Evolutionary conservation across 1,284 basidiomycete species (phyloP).

Genomic region (Tilletia horrida): DNA sequence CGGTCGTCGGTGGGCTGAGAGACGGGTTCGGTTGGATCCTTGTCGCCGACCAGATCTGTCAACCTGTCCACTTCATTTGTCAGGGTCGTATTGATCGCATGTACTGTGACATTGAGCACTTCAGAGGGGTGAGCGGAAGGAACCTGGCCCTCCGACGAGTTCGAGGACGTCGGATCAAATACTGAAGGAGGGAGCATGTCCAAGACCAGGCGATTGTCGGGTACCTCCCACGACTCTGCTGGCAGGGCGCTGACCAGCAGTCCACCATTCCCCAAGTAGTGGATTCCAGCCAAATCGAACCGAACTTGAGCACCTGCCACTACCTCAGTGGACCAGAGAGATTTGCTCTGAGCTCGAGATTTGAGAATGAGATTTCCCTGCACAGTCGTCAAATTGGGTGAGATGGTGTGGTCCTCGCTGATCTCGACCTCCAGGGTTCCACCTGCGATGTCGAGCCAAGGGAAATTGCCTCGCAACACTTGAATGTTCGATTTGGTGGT

Average conservation of each 20-base stretch:
- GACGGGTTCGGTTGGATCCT: slow-evolving; percentile 5
- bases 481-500: background rate
- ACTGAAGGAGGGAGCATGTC: slow-evolving; percentile 1
- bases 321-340: slow-evolving; percentile 8
- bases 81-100: slow-evolving; percentile 1
- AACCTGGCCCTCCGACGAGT: too few species aligned
- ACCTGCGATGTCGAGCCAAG: slow-evolving; percentile 7
- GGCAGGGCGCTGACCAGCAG: slow-evolving; percentile 1
- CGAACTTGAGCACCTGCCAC: background rate
- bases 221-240: background rate
- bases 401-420: slow-evolving; percentile 9
- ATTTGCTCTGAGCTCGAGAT: background rate
- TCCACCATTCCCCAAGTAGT: slow-evolving; percentile 1
- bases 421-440: slow-evolving; percentile 10
- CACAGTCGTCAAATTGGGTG: background rate
- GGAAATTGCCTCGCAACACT: background rate
- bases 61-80: background rate
- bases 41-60: slow-evolving; percentile 9
- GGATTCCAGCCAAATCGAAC: background rate
- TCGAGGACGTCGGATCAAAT: background rate
- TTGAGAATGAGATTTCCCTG: slow-evolving; percentile 8
- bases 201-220: background rate
- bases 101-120: background rate
- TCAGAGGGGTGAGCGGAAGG: background rate
- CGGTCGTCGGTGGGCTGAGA: background rate